Evolutionary conservation across 371 early-diverging fungal species (phyloP), one percentile per base, ranked within the genome.

Genomic region (Mucor saturninus): DNA sequence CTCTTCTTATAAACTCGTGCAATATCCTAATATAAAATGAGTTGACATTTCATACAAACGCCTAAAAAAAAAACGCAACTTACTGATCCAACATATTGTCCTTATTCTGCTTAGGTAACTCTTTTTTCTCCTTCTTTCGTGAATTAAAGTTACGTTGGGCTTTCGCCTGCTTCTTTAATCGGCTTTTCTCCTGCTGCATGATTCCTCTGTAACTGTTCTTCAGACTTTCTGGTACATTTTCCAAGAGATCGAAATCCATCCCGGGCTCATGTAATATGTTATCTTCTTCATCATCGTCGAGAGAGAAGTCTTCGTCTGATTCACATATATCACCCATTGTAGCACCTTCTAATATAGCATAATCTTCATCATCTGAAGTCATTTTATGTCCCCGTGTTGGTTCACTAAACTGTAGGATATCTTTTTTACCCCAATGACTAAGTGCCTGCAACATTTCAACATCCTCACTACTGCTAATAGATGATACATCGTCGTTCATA

Each of bases 391-490:
- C n/a, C 13, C 11, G 29, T 28, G 50, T 10, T 6, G 53, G 35
- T 14, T 45, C 45, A 13, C 54, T 54, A 29, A 46, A 43, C 14
- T 62, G 50, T 5, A 64, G 37, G 14, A 52, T 46, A 30, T 42
- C 56, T 9, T 39, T 39, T 1, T 39, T 39, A 26, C 45, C 61
- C 69, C 69, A 69, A 50, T 64, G 21, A 21, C 21, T 21, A 21
- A 21, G 21, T 21, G 21, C 21, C 2, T 50, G 21, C 4, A 69
- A 13, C 13, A 61, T 48, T n/a, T 54, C 54, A 14, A 69, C 37
- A 54, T 69, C 65, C 26, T 69, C 69, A 38, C 63, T 63, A 26
- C 69, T 69, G 37, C 69, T 69, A 15, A 69, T 54, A 1, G 69
- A 69, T 21, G n/a, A n/a, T 28, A 2, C n/a, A 43, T 68, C 61